Evolutionary conservation across 129 eudicot species (phyloP).

Genomic region (Arctium lappa): DNA sequence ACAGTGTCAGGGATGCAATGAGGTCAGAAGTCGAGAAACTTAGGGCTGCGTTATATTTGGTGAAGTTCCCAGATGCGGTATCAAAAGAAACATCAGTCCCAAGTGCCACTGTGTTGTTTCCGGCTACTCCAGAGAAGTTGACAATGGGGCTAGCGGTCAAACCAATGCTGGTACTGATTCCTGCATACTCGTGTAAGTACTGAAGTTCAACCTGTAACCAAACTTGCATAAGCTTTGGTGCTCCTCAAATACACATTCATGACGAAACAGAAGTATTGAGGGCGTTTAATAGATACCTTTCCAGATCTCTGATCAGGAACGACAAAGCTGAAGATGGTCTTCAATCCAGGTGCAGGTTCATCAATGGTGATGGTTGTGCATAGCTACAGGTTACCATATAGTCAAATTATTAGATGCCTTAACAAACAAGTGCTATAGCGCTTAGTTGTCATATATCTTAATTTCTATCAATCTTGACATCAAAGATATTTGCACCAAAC

Average conservation of each 20-base stretch:
- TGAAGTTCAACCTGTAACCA: conserved; percentile 70
- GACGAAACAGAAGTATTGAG: neutral
- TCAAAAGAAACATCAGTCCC: conserved; percentile 89
- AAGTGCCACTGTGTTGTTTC: conserved; percentile 52
- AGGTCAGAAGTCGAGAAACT: conserved; percentile 69
- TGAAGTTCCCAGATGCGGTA: conserved; percentile 67
- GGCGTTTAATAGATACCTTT: conserved; percentile 42
- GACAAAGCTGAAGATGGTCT: conserved; percentile 58
- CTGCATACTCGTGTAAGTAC: conserved; percentile 78
- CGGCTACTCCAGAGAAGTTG: conserved; percentile 86
- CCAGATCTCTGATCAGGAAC: conserved; percentile 76
- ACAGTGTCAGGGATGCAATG: conserved; percentile 74
- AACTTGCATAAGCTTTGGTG: conserved; percentile 12
- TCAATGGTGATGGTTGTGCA: conserved; percentile 63
- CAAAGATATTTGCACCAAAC: neutral
- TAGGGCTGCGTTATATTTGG: conserved; percentile 72
- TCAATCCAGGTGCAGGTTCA: conserved; percentile 80
- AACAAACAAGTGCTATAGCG: neutral
- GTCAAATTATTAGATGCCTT: neutral
- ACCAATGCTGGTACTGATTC: conserved; percentile 78
- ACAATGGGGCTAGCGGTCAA: conserved; percentile 82
- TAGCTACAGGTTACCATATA: conserved; percentile 38
- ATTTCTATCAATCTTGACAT: neutral
- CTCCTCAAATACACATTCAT: neutral
- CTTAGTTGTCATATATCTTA: neutral